A percentile compares a stretch with the other conserved stretches of the same genome.
phyloP scores from a whole-genome alignment of 352 stramenopile genomes.

The Blastocystis hominis region DNA sequence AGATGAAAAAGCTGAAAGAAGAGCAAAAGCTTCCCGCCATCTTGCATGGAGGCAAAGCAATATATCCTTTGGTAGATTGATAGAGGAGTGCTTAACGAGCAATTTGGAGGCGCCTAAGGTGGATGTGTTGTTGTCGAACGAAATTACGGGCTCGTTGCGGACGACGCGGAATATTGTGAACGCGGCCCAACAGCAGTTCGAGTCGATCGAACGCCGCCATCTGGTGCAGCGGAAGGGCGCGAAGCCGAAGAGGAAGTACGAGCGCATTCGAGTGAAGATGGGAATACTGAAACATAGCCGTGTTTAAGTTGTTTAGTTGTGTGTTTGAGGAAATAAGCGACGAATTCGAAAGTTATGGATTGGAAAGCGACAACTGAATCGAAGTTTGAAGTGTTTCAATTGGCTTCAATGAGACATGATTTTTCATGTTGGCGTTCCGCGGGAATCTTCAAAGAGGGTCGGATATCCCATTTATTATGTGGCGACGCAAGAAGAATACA shows the following conservation, averaged over 20 bases:
- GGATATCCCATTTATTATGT: constrained; percentile 22
- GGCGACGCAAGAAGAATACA: constrained; percentile 22
- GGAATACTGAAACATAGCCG: neutral
- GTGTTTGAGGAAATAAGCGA: neutral
- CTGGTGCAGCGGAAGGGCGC: neutral
- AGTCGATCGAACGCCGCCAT: constrained; percentile 24
- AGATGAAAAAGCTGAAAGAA: neutral
- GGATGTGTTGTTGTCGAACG: constrained; percentile 6
- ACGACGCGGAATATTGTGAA: neutral
- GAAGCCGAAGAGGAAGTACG: constrained; percentile 10
- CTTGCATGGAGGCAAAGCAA: neutral
- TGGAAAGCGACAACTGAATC: no score
- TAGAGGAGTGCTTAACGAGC: neutral
- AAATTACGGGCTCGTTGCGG: constrained; percentile 16
- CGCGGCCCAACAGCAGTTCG: neutral
- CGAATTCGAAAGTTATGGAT: no score
- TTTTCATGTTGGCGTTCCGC: neutral
- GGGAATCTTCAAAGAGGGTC: neutral
- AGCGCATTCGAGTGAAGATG: constrained; percentile 21
- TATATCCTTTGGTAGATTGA: constrained; percentile 30
- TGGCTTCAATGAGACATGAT: neutral
- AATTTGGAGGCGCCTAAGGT: constrained; percentile 21
- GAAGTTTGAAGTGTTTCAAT: no score
- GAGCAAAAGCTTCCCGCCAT: neutral
- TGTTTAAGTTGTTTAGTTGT: constrained; percentile 10